Evolutionary conservation across 2,329 filamentous ascomycete species (phyloP), one percentile per base, ranked within the genome.

Genomic region (Pyricularia grisea): DNA sequence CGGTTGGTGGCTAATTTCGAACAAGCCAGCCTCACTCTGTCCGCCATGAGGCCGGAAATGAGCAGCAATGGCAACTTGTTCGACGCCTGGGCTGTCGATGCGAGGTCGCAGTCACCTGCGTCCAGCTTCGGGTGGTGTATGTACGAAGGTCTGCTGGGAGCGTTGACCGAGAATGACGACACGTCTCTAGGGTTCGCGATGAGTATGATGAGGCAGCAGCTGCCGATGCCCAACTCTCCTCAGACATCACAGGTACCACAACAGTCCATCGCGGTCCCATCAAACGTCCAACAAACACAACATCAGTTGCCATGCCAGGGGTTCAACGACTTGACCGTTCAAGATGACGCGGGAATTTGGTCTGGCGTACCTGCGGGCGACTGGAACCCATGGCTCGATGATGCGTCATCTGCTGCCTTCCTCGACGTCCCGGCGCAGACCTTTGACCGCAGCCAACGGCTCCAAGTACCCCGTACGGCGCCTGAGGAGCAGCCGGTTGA

Each of bases 21-120:
- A 7, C 68, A 33, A 0, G 71, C 71, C 30, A 66, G 67, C 14
- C 5, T 60, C 67, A 1, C 69, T 66, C 11, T 72, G 73, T 55
- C 42, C 20, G n/a, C 20, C 17, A 20, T 55, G 42, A 55, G 42
- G 20, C 42, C 42, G 20, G 42, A n/a, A 2, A 7, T n/a, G 20
- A 20, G 20, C 2, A 67, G 71, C 20, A 67, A 69, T 27, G 73
- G 71, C 64, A 64, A 65, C 6, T 69, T 69, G 7, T 74, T 68
- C 69, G 72, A 72, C 10, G 61, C 66, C 4, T 73, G 72, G 58
- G 73, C 73, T 0, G 68, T 61, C 23, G 72, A 72, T 1, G 36
- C 73, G 58, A 67, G 66, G 36, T 25, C 42, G 17, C 17, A 64
- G 25, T 27, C 61, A 12, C 10, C 36, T 12, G 20, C 42, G 20